Conservation (phyloP, 1,284 basidiomycete genomes). For the Schizophyllum amplum region DNA sequence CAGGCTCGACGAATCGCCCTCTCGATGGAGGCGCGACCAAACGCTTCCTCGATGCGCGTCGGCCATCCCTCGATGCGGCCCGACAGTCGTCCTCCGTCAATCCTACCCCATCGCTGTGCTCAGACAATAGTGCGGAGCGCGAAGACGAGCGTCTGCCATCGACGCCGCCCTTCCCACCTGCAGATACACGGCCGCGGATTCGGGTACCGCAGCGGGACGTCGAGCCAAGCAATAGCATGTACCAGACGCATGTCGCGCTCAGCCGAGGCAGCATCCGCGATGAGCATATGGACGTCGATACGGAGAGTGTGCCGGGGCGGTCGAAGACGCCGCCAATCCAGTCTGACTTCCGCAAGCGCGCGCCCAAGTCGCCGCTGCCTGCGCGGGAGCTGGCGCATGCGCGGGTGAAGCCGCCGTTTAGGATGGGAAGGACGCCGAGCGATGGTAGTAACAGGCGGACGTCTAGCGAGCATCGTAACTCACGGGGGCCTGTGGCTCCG, state of each 20-base stretch:
- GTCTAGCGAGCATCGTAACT: too few relatives aligned
- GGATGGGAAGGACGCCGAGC: neutral
- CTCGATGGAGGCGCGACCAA: neutral
- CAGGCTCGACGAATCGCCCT: neutral
- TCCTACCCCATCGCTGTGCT: constrained; percentile 56
- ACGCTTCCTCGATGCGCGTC: constrained; percentile 12
- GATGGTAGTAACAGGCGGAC: neutral
- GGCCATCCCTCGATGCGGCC: too few relatives aligned
- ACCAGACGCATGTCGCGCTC: neutral
- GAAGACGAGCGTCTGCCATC: constrained; percentile 13
- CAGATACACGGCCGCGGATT: neutral
- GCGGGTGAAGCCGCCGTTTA: neutral
- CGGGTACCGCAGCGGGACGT: neutral
- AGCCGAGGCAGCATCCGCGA: neutral
- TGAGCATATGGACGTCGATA: neutral
- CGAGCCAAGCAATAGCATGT: neutral
- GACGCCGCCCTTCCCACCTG: neutral
- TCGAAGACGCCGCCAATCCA: neutral
- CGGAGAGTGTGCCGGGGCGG: neutral
- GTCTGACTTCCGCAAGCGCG: neutral
- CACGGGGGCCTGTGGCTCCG: too few relatives aligned
- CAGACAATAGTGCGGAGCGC: constrained; percentile 11
- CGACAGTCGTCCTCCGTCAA: constrained; percentile 19
- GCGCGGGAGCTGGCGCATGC: neutral
- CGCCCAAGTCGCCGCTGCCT: neutral